phyloP scores from a whole-genome alignment of 2,329 filamentous ascomycete species.

The Exophiala phaeomuriformis region DNA sequence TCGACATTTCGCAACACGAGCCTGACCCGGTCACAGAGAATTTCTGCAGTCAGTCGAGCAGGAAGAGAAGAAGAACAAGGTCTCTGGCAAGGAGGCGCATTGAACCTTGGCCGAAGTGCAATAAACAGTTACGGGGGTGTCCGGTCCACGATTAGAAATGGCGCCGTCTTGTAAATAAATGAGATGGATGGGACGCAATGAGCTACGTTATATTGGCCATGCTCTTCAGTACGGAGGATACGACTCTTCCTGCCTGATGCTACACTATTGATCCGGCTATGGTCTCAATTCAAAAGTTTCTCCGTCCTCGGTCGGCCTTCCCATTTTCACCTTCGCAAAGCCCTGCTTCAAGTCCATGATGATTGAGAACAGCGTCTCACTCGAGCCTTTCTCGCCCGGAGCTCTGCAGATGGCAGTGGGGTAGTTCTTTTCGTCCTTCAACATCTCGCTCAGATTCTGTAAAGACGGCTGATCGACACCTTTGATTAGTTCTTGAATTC shows the following conservation, averaged over 20 bases:
- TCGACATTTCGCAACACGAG: background rate
- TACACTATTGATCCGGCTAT: constrained; percentile 3
- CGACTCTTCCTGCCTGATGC: background rate
- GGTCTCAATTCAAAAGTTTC: constrained; percentile 29
- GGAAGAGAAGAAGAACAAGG: constrained; percentile 39
- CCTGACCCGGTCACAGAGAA: constrained; percentile 34
- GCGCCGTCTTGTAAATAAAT: constrained; percentile 20
- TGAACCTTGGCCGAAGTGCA: constrained; percentile 2
- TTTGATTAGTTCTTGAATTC: constrained; percentile 30
- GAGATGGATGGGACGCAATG: constrained; percentile 12
- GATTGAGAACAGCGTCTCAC: constrained; percentile 35
- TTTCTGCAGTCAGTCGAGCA: constrained; percentile 46
- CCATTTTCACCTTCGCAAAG: constrained; percentile 31
- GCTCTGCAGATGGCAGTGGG: constrained; percentile 33
- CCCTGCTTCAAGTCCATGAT: constrained; percentile 35
- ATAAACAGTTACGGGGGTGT: background rate
- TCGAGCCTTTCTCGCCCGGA: constrained; percentile 27
- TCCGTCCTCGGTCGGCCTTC: constrained; percentile 30
- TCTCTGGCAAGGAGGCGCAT: constrained; percentile 22
- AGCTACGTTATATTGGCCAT: constrained; percentile 7
- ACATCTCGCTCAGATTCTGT: constrained; percentile 27
- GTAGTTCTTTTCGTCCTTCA: constrained; percentile 32
- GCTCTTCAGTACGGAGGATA: background rate
- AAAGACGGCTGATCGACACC: constrained; percentile 18
- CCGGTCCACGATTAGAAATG: background rate